Evolutionary conservation across 768 basidiomycete species (phyloP).

Genomic region (Lactarius sp.): DNA sequence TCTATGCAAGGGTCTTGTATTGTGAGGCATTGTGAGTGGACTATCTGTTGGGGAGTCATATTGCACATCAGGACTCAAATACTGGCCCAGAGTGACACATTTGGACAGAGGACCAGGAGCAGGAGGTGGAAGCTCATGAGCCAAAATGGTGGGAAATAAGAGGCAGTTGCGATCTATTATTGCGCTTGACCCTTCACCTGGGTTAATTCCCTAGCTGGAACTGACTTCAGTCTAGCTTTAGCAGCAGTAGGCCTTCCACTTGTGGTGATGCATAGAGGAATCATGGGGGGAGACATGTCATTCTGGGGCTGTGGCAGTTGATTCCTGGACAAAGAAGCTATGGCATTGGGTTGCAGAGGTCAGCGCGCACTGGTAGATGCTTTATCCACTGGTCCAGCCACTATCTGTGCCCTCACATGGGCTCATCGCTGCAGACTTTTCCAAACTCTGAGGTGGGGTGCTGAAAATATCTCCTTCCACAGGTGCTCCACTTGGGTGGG

Average conservation of each 20-base stretch:
- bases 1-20: slow-evolving; percentile 87
- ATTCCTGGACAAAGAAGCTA: neutral
- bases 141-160: slow-evolving; percentile 3
- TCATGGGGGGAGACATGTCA: neutral
- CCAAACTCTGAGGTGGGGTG: too few relatives aligned
- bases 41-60: neutral
- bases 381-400: too few relatives aligned
- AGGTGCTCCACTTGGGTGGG: neutral
- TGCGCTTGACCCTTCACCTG: neutral
- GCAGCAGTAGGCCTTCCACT: neutral
- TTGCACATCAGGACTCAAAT: neutral
- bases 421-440: too few relatives aligned
- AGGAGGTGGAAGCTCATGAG: slow-evolving; percentile 5
- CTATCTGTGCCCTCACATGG: too few relatives aligned
- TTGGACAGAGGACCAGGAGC: slow-evolving; percentile 7
- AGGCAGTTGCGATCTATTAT: neutral
- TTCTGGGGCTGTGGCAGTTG: neutral
- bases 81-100: neutral
- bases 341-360: neutral
- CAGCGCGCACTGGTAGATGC: too few relatives aligned
- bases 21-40: neutral
- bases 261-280: neutral
- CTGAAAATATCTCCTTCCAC: slow-evolving; percentile 10
- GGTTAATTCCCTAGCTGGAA: neutral
- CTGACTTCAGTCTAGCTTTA: neutral